These are phyloP conservation scores for Carex parvula DNA, from an alignment of 176 grass and related monocot species.

Conservation along the genomic window DNA sequence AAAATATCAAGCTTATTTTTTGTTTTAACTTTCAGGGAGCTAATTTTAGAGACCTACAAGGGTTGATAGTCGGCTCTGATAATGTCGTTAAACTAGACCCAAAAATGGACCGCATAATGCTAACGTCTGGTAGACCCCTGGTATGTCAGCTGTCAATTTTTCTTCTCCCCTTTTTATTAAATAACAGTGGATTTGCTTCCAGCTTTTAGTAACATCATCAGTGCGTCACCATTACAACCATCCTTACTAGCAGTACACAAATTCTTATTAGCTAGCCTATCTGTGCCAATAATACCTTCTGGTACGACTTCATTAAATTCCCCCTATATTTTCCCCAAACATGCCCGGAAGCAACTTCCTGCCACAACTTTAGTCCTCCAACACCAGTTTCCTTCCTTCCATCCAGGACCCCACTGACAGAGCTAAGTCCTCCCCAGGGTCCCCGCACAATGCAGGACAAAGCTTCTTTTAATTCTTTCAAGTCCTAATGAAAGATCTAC, in stretches of 20 bases:
- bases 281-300: background rate
- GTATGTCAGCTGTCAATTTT: conserved; percentile 39
- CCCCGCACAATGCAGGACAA: background rate
- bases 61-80: conserved; percentile 60
- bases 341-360: background rate
- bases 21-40: conserved; percentile 67
- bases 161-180: background rate
- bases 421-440: background rate
- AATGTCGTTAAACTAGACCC: conserved; percentile 88
- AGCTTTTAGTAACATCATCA: background rate
- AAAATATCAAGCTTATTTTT: conserved; percentile 26
- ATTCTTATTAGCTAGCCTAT: background rate
- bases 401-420: background rate
- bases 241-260: background rate
- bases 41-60: conserved; percentile 95
- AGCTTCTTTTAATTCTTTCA: background rate
- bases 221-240: background rate
- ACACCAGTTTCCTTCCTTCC: background rate
- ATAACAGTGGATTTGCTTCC: background rate
- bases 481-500: background rate
- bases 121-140: conserved; percentile 76
- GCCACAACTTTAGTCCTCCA: background rate
- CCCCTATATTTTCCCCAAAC: background rate
- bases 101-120: conserved; percentile 55
- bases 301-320: background rate